Base-by-base conservation (phyloP, 179 eudicot genomes). In the Vitellaria paradoxa region DNA sequence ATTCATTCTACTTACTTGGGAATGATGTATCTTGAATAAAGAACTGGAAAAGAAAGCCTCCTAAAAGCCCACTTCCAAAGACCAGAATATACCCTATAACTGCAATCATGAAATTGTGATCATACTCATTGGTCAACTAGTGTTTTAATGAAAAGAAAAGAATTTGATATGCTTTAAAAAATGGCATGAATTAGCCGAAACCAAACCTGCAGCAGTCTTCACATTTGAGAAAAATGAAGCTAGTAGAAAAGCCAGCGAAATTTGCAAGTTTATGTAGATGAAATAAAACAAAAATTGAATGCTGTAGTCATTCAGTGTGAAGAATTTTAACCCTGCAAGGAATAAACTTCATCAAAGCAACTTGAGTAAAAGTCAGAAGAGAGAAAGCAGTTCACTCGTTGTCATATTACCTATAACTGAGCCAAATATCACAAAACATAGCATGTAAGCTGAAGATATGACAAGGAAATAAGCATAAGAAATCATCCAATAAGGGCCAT, bases 401-500 rank as follows among this genome's bases (percentile, higher is more conserved):
- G 7, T 73, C 20, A 76, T 21, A 42, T 84, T 92, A 96, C 99
- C 97, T 77, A 96, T 87, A 68, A 80, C 73, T 57, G 97, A 94
- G 71, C 98, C 98, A 76, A 92, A 94, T 60, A 82, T 37, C 81
- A 94, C 98, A 80, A 94, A 96, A 81, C 89, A 88, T 46, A 90
- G 65, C 96, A 94, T 91, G 83, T 94, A 96, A 69, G 86, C 49
- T 8, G 81, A 67, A 64, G 99, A 94, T 78, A 96, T 66, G 23
- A 82, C 84, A 80, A 92, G 91, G 81, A 94, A 92, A 82, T 94
- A 96, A 81, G 91, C 88, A 88, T 93, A 96, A 60, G 98, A 87
- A 68, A 96, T 92, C 79, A 87, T 79, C 99, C 96, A 92, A 82
- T 96, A 96, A 45, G 99, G 99, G 13, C 94, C 92, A 84, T 93